Percentiles rank a stretch among this genome's conserved stretches.
phyloP scores from a whole-genome alignment of 768 basidiomycete species.

The Chalciporus piperatus region DNA sequence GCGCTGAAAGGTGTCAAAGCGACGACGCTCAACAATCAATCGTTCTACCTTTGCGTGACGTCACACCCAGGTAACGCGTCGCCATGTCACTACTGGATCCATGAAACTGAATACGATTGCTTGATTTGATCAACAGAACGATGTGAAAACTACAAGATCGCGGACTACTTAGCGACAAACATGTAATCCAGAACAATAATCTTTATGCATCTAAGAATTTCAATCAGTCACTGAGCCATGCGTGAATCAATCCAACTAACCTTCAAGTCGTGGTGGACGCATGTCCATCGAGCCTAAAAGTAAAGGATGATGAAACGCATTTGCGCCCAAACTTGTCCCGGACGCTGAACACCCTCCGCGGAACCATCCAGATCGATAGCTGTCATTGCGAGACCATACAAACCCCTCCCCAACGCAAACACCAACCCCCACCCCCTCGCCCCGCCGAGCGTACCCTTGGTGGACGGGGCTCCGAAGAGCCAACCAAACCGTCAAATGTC shows the following conservation, averaged over 20 bases:
- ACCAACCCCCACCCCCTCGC: conserved; percentile 37
- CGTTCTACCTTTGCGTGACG: conserved; percentile 25
- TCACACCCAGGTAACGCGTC: conserved; percentile 28
- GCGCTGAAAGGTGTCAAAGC: conserved; percentile 22
- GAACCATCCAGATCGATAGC: not conserved
- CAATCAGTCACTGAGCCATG: conserved; percentile 4
- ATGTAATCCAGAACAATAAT: conserved; percentile 12
- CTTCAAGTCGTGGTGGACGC: conserved; percentile 17
- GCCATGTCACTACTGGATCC: conserved; percentile 2
- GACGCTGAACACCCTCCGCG: conserved; percentile 4
- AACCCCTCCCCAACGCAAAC: conserved; percentile 2
- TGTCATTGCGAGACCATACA: conserved; percentile 3
- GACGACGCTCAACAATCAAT: conserved; percentile 16
- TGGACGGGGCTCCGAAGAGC: conserved; percentile 81
- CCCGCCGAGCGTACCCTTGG: conserved; percentile 66
- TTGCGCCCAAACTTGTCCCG: conserved; percentile 8
- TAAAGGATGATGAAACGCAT: conserved; percentile 3
- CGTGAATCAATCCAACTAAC: conserved; percentile 7
- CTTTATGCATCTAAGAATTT: conserved; percentile 5
- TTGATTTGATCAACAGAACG: conserved; percentile 28
- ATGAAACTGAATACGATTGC: not conserved
- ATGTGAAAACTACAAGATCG: conserved; percentile 27
- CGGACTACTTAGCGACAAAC: conserved; percentile 26
- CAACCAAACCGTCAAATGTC: conserved; percentile 83
- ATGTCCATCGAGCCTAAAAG: conserved; percentile 14